phyloP scores from a whole-genome alignment of 2,329 filamentous ascomycete genomes.

The Zalaria obscura region DNA sequence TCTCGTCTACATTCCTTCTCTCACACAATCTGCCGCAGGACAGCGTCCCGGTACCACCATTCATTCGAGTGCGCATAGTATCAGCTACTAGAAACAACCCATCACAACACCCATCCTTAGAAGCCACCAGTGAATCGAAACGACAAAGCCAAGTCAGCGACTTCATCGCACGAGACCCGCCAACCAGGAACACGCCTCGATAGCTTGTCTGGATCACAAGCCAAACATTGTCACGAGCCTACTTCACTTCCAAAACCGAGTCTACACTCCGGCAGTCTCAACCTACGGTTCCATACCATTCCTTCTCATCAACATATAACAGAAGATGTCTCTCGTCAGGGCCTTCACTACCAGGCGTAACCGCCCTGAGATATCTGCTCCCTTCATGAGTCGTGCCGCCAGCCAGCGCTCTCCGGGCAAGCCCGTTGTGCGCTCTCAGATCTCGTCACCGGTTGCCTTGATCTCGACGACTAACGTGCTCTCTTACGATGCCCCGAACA shows the following conservation, averaged over 20 bases:
- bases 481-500: slow-evolving; percentile 84
- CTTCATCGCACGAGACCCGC: neutral
- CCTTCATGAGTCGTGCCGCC: slow-evolving; percentile 22
- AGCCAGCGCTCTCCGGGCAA: slow-evolving; percentile 30
- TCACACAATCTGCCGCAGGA: neutral
- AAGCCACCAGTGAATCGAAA: neutral
- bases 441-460: slow-evolving; percentile 76
- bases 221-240: too few species aligned
- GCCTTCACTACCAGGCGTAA: slow-evolving; percentile 66
- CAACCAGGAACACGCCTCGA: neutral
- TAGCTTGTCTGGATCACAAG: neutral
- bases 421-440: slow-evolving; percentile 51
- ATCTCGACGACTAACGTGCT: slow-evolving; percentile 94
- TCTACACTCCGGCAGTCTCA: too few species aligned
- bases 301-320: too few species aligned
- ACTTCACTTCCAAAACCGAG: too few species aligned
- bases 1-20: neutral
- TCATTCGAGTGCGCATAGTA: neutral
- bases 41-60: neutral
- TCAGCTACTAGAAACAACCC: neutral
- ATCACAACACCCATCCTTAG: neutral
- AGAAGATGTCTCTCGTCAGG: slow-evolving; percentile 46
- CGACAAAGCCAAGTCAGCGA: neutral
- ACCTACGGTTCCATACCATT: too few species aligned
- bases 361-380: slow-evolving; percentile 56